Evolutionary conservation across 2,329 filamentous ascomycete species (phyloP), one percentile per base, ranked within the genome.

Genomic region (Aspergillus carbonarius): DNA sequence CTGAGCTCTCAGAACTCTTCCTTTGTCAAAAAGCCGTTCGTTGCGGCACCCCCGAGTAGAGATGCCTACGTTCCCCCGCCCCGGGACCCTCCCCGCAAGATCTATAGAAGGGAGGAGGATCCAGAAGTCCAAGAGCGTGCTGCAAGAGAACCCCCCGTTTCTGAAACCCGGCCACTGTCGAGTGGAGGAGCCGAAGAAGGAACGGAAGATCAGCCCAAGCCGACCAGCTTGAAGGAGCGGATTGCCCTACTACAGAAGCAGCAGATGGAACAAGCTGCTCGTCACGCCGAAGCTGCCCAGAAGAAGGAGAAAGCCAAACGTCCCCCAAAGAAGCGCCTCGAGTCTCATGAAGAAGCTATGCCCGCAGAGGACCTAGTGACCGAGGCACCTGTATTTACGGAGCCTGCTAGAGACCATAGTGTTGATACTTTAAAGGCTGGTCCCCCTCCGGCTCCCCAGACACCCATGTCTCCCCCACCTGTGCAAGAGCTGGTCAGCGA

Each of bases 1-100:
- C 77, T 88, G 25, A 76, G 82, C 58, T 73, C 78, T 10, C 79
- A 83, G 30, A 82, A 85, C 59, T 80, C 83, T 62, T 83, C 83
- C 54, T 98, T 98, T 71, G 88, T 99, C 76, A 97, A 93, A 82
- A 98, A 98, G 77, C 92, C 93, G 0, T 99, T 97, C 69, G 93
- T 99, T 57, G 91, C 95, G 3, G 92, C 95, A 53, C 95, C 95
- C 17, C 95, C 95, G 0, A 96, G 92, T 74, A 89, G 92, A 66
- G 89, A 97, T 78, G 90, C 93, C 23, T 99, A 91, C 70, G 84
- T 99, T 9, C 91, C 95, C 23, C 88, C 90, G 4, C 76, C 77
- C 30, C 85, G 88, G 20, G 89, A 95, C 62, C 87, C 89, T 1
- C 83, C 88, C 5, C 83, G 88, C 49, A 96, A 89, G 77, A 75